phyloP scores from a whole-genome alignment of 2,329 filamentous ascomycete genomes.

The Aspergillus sp. region DNA sequence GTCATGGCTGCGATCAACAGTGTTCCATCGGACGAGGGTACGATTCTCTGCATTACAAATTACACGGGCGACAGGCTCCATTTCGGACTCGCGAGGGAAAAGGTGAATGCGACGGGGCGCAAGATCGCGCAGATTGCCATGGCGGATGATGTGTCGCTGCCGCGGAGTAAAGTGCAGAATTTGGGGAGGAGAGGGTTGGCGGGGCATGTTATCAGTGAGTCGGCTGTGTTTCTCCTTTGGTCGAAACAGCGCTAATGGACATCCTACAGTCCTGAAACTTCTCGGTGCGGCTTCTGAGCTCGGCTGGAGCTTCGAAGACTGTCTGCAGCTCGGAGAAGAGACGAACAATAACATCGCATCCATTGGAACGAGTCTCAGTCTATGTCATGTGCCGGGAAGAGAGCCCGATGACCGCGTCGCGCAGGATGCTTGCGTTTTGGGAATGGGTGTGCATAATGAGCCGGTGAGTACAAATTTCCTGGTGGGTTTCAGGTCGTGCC shows the following conservation, averaged over 20 bases:
- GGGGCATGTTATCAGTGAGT: constrained; percentile 1
- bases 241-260: not conserved
- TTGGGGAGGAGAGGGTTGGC: constrained; percentile 8
- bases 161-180: constrained; percentile 2
- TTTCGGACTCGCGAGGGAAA: constrained; percentile 6
- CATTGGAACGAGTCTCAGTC: not conserved
- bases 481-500: too few relatives aligned
- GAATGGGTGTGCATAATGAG: constrained; percentile 8
- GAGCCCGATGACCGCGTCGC: not conserved
- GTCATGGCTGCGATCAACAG: not conserved
- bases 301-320: not conserved
- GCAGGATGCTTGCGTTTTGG: not conserved
- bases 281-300: not conserved
- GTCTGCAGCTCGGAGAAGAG: not conserved
- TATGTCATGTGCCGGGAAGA: constrained; percentile 1
- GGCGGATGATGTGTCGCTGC: constrained; percentile 2
- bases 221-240: not conserved
- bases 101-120: not conserved
- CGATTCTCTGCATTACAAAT: constrained; percentile 6
- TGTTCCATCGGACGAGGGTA: not conserved
- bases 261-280: not conserved
- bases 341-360: not conserved
- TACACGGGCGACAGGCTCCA: constrained; percentile 9
- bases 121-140: not conserved
- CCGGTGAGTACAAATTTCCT: not conserved